A percentile compares a stretch with the other conserved stretches of the same genome.
Evolutionary conservation across 768 basidiomycete species (phyloP).

Genomic region (Brasilioporus rufonigricans): DNA sequence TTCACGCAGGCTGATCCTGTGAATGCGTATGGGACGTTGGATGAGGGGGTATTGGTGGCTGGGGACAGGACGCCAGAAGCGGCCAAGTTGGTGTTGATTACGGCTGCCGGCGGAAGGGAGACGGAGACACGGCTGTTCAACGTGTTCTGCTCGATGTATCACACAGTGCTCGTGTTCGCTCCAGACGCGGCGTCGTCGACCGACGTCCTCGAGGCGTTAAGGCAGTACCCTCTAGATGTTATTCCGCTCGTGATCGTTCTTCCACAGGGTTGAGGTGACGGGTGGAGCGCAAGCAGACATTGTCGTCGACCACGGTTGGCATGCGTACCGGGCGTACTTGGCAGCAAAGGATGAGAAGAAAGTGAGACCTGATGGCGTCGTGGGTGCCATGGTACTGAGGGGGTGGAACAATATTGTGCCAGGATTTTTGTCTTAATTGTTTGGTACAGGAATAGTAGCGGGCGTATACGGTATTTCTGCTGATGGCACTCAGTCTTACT

Average conservation of each 20-base stretch:
- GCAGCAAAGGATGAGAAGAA: conserved; percentile 27
- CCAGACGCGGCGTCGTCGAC: not conserved
- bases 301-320: conserved; percentile 29
- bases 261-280: conserved; percentile 2
- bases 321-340: conserved; percentile 41
- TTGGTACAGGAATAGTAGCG: no score
- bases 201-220: conserved; percentile 9
- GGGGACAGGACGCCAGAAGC: conserved; percentile 49
- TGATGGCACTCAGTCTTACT: no score
- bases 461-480: no score
- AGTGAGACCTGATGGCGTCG: conserved; percentile 45
- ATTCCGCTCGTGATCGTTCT: conserved; percentile 15
- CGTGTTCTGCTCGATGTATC: conserved; percentile 20
- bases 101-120: not conserved
- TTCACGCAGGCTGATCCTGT: no score
- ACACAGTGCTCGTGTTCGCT: no score
- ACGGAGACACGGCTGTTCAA: conserved; percentile 21
- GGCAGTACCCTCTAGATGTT: conserved; percentile 1
- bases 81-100: conserved; percentile 31
- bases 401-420: conserved; percentile 15
- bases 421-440: conserved; percentile 13
- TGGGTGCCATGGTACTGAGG: conserved; percentile 34
- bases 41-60: conserved; percentile 35
- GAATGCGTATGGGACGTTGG: conserved; percentile 37
- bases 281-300: conserved; percentile 14